These are phyloP conservation scores for Microascus cirrosus DNA, from an alignment of 2,329 filamentous ascomycete genomes.

Conservation along the genomic window DNA sequence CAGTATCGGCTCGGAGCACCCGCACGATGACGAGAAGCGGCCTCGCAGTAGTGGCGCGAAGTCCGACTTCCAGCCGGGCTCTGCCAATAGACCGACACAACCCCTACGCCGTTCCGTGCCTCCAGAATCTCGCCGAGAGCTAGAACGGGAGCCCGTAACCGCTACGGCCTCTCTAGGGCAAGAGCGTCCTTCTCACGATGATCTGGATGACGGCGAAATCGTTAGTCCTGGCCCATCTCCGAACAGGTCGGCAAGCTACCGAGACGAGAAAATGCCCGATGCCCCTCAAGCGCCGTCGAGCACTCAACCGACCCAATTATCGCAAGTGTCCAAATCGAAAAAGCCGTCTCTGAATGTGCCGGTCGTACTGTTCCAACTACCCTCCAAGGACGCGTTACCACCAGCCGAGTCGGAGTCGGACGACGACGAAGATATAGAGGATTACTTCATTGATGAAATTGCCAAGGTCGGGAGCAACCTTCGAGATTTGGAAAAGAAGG, in stretches of 20 bases:
- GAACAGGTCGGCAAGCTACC: neutral
- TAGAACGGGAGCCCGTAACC: neutral
- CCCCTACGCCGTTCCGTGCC: constrained; percentile 1
- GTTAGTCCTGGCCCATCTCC: neutral
- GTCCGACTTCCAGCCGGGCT: constrained; percentile 22
- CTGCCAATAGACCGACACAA: neutral
- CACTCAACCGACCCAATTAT: neutral
- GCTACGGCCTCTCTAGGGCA: neutral
- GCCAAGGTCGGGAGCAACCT: constrained; percentile 37
- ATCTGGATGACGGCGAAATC: neutral
- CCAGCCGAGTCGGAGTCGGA: constrained; percentile 32
- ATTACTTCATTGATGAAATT: constrained; percentile 43
- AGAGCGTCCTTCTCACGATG: neutral
- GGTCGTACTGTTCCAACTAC: constrained; percentile 25
- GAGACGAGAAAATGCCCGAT: neutral
- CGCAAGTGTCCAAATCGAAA: neutral
- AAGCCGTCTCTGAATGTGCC: constrained; percentile 15
- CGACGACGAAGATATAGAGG: constrained; percentile 46
- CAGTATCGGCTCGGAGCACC: constrained; percentile 21
- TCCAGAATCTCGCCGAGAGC: neutral
- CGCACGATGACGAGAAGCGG: constrained; percentile 26
- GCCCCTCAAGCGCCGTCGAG: neutral
- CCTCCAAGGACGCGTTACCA: constrained; percentile 20
- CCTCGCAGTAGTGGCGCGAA: constrained; percentile 44
- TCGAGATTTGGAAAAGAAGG: constrained; percentile 27